A percentile compares a stretch with the other conserved stretches of the same genome.
Evolutionary conservation across 192 early-diverging fungal species (phyloP).

Genomic region (Bifiguratus adelaidae): DNA sequence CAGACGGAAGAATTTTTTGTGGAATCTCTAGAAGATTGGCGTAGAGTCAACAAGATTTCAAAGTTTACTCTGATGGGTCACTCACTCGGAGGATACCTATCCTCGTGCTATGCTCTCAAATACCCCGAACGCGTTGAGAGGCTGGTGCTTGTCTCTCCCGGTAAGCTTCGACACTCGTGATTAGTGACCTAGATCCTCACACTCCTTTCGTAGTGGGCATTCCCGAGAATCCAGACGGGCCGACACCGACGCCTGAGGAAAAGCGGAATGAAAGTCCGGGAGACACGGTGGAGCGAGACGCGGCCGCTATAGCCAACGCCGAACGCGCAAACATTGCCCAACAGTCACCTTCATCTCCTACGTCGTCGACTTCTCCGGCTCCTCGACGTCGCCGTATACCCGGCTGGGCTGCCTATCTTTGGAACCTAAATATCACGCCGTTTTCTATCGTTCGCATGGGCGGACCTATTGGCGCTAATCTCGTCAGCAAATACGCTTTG

Average conservation of each 20-base stretch:
- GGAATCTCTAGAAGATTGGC: slow-evolving; percentile 83
- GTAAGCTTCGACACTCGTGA: slow-evolving; percentile 7
- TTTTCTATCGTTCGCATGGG: slow-evolving; percentile 62
- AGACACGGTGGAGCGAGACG: slow-evolving; percentile 16
- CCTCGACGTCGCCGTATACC: slow-evolving; percentile 13
- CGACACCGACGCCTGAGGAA: too few relatives aligned
- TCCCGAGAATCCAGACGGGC: slow-evolving; percentile 32
- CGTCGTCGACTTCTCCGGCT: too few relatives aligned
- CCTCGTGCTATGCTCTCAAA: slow-evolving; percentile 73
- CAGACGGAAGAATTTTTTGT: slow-evolving; percentile 79
- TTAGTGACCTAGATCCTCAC: not conserved
- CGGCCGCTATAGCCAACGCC: slow-evolving; percentile 5
- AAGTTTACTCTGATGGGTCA: slow-evolving; percentile 81
- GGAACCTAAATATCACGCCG: slow-evolving; percentile 74
- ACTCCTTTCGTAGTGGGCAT: slow-evolving; percentile 37
- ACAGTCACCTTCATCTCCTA: not conserved
- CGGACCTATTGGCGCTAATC: slow-evolving; percentile 69
- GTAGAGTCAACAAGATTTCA: slow-evolving; percentile 62
- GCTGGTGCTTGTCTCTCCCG: slow-evolving; percentile 84
- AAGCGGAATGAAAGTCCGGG: slow-evolving; percentile 5
- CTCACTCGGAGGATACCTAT: slow-evolving; percentile 83
- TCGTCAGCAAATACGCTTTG: slow-evolving; percentile 39
- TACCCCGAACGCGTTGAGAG: slow-evolving; percentile 80
- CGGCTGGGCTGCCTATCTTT: slow-evolving; percentile 39
- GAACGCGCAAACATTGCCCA: slow-evolving; percentile 1